A percentile compares a stretch with the other conserved stretches of the same genome.
Evolutionary conservation across 164 flowering plant genomes (phyloP).

Genomic region (Tetrastigma voinierianum): DNA sequence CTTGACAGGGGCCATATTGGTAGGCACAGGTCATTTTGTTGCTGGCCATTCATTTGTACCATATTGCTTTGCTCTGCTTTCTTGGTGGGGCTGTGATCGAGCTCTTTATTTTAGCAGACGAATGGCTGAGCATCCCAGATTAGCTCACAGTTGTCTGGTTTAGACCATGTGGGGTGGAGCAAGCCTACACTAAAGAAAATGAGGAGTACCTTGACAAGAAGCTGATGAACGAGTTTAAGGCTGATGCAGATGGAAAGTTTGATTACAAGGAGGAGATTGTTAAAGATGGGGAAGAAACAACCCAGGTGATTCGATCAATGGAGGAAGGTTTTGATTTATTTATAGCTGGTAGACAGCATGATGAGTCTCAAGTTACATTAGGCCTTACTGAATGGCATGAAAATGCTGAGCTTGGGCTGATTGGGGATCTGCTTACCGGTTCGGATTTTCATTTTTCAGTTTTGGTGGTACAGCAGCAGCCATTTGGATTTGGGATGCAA

Average conservation of each 20-base stretch:
- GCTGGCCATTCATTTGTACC: background rate
- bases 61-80: conserved; percentile 7
- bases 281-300: conserved; percentile 14
- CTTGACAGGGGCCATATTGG: too few relatives aligned
- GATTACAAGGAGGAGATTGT: conserved; percentile 7
- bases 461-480: conserved; percentile 41
- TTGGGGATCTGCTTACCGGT: conserved; percentile 34
- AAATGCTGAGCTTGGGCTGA: conserved; percentile 25
- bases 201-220: background rate
- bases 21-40: too few relatives aligned
- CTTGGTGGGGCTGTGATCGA: conserved; percentile 23
- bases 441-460: conserved; percentile 25
- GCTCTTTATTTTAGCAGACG: conserved; percentile 12
- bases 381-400: conserved; percentile 27
- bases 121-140: conserved; percentile 10
- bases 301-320: conserved; percentile 13
- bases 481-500: conserved; percentile 1
- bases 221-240: background rate
- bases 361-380: conserved; percentile 5
- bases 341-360: conserved; percentile 34
- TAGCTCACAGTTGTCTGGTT: background rate
- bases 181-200: too few relatives aligned
- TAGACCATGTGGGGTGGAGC: background rate
- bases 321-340: conserved; percentile 25
- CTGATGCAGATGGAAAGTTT: background rate